Base-by-base conservation (phyloP, 2,329 filamentous ascomycete species). In the Colletotrichum sp. region DNA sequence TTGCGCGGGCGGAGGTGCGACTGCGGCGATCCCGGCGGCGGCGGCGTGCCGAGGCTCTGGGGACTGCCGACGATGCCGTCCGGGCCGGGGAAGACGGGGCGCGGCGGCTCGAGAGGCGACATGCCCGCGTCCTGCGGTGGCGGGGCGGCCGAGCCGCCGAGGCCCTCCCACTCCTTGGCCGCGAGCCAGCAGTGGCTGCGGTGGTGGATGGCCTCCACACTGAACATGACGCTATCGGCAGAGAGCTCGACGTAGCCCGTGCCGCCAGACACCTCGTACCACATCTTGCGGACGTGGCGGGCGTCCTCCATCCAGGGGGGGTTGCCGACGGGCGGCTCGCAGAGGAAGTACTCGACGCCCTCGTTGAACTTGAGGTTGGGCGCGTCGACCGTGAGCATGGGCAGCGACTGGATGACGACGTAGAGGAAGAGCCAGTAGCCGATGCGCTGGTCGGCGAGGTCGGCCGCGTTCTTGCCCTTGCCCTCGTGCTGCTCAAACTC, bases 401-500 rank as follows among this genome's bases (percentile, higher is more conserved):
- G 95, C 28, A 96, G 87, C 3, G 93, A 93, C 84, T 97, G 94
- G 9, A 96, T 88, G 10, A 95, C 91, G 8, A 92, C 93, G 81
- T 96, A 96, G 73, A 96, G 87, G 86, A 96, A 96, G 67, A 97
- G 87, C 94, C 94, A 97, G 82, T 94, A 92, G 16, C 95, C 95
- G 59, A 93, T 91, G 59, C 94, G 91, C 79, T 94, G 90, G 79
- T 96, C 94, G 43, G 88, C 87, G 57, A 96, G 86, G 79, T 96
- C 94, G n/a, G 90, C 87, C 34, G 92, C 88, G 52, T 87, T 90
- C 82, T 91, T 92, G 73, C 92, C 90, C 75, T 89, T 90, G 24
- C 92, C 92, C 76, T 95, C 92, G 63, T 92, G 92, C 43, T 89
- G 85, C 84, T 96, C 95, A 78, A 95, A 94, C 1, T 92, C 89